Evolutionary conservation across 306 rosid species (phyloP), one percentile per base, ranked within the genome.

Genomic region (Cicer cuneatum): DNA sequence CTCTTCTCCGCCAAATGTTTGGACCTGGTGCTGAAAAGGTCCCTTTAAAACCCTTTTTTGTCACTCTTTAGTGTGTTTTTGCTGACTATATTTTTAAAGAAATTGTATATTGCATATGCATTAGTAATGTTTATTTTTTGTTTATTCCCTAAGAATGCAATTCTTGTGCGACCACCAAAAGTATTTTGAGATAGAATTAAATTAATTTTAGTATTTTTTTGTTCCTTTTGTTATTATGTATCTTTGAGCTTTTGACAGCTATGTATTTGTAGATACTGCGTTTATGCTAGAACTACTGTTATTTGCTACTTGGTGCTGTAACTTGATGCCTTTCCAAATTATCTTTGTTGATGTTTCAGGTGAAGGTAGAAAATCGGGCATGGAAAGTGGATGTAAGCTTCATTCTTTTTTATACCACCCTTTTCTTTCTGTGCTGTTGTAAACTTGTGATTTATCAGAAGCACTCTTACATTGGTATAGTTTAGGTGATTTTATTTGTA

Each of bases 331-430:
- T 56, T 56, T 68, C 19, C 45, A 53, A 69, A 2, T 48, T 72
- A 1, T 43, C n/a, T 51, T 41, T 19, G 35, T 82, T 85, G 19
- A 54, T 70, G 3, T 78, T 85, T 83, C 91, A 94, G 97, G 98
- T 91, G 83, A 92, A 91, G 90, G 93, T 92, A 85, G 96, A 92
- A 74, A 90, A 92, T 15, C 86, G 84, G 84, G 75, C 88, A 4
- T 94, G 99, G 99, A 94, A 94, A 90, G 95, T 94, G 69, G 96
- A 94, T 82, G 97, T 92, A 86, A 89, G 98, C 40, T 82, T 69
- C 70, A 2, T 21, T 58, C 59, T 63, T 66, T 67, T 29, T 40
- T 10, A 18, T 0, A 6, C 21, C 1, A 2, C 61, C 7, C 35
- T 72, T 39, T 58, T 10, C 19, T 51, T 21, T 61, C n/a, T 63